Percentiles rank a stretch among this genome's conserved stretches.
Conservation (phyloP, 176 grass and related monocot species). For the Aegilops sharonensis region DNA sequence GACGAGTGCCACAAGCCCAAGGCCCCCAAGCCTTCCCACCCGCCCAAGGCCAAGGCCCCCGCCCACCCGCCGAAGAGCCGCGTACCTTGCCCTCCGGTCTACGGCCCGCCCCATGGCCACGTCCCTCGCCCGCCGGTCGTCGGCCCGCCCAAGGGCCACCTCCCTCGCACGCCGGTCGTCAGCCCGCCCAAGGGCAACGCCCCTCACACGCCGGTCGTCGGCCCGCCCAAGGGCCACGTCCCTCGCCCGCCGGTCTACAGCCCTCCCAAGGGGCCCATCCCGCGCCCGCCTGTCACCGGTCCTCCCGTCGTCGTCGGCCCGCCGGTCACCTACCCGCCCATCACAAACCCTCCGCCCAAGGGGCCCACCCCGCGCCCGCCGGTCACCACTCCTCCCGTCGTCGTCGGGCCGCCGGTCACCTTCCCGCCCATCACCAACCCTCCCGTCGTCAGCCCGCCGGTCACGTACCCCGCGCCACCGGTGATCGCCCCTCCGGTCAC, state of each 20-base stretch:
- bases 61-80: background rate
- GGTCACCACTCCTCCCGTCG: too few species aligned
- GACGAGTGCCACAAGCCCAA: slow-evolving; percentile 49
- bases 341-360: too few species aligned
- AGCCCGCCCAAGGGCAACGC: slow-evolving; percentile 7
- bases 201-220: background rate
- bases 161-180: slow-evolving; percentile 27
- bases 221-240: slow-evolving; percentile 24
- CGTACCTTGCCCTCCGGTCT: too few species aligned
- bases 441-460: too few species aligned
- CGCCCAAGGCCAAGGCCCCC: slow-evolving; percentile 20
- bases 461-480: too few species aligned
- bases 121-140: background rate
- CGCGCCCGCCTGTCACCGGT: background rate
- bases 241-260: too few species aligned
- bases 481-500: too few species aligned
- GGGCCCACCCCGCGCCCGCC: too few species aligned
- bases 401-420: too few species aligned
- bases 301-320: too few species aligned
- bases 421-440: too few species aligned
- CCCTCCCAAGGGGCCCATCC: background rate
- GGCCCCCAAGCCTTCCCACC: slow-evolving; percentile 39
- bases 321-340: too few species aligned
- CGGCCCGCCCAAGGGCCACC: slow-evolving; percentile 25
- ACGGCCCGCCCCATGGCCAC: background rate